These are phyloP conservation scores for Meyerozyma athensensis DNA, from an alignment of 1,139 yeast genomes.

Conservation along the genomic window DNA sequence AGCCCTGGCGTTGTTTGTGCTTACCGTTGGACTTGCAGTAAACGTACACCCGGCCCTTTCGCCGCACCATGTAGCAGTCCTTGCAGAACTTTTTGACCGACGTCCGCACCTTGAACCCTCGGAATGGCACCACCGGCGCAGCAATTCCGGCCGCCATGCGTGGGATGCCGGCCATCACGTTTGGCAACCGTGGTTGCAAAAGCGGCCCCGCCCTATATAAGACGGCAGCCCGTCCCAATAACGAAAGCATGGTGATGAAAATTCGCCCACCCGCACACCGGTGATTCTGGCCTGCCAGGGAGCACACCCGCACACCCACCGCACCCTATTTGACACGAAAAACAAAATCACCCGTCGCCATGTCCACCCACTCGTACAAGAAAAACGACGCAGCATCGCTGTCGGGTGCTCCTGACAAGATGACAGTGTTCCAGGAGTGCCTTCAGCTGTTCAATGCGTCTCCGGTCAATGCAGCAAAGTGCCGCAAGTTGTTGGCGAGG, in stretches of 20 bases:
- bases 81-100: slow-evolving; percentile 89
- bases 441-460: slow-evolving; percentile 88
- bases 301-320: slow-evolving; percentile 2
- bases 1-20: slow-evolving; percentile 97
- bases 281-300: too few species aligned
- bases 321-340: slow-evolving; percentile 3
- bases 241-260: background rate
- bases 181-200: slow-evolving; percentile 1
- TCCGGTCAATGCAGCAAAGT: slow-evolving; percentile 83
- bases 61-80: slow-evolving; percentile 87
- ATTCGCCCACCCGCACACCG: background rate
- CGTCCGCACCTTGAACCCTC: slow-evolving; percentile 47
- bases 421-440: slow-evolving; percentile 97
- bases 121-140: slow-evolving; percentile 3
- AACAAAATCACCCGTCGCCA: slow-evolving; percentile 18
- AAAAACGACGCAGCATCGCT: slow-evolving; percentile 67
- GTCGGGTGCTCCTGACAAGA: slow-evolving; percentile 78
- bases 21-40: slow-evolving; percentile 89
- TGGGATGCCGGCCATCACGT: background rate
- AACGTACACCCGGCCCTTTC: slow-evolving; percentile 91
- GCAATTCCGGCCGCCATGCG: slow-evolving; percentile 1
- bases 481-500: slow-evolving; percentile 74
- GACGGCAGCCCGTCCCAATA: background rate
- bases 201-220: slow-evolving; percentile 1
- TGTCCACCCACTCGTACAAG: slow-evolving; percentile 81